Conservation (phyloP, 2,329 filamentous ascomycete species). For the Aspergillus arachidicola region DNA sequence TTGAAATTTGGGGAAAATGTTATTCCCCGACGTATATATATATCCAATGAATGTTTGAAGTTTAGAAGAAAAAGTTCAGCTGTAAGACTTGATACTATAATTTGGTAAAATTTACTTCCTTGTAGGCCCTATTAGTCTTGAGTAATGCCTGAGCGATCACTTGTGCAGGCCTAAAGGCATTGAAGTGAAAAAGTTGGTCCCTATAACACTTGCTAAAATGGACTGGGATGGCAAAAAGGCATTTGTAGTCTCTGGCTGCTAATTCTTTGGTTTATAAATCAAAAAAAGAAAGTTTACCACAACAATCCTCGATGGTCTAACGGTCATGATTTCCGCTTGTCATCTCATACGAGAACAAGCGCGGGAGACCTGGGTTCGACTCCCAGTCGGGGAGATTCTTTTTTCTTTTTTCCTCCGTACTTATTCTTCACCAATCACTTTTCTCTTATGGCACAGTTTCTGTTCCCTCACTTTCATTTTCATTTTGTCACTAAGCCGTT, state of each 20-base stretch:
- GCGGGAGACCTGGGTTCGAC: constrained; percentile 7
- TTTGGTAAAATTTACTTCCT: too few relatives aligned
- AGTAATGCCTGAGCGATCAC: neutral
- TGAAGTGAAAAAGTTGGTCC: neutral
- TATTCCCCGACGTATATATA: too few relatives aligned
- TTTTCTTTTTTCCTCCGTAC: neutral
- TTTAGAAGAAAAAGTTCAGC: too few relatives aligned
- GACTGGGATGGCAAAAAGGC: too few relatives aligned
- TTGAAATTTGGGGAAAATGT: too few relatives aligned
- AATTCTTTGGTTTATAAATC: neutral
- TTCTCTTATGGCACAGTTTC: too few relatives aligned
- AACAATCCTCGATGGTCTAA: constrained; percentile 25
- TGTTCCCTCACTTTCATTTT: too few relatives aligned
- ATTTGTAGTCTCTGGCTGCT: accelerated
- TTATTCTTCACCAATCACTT: too few relatives aligned
- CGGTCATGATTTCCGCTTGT: constrained; percentile 21
- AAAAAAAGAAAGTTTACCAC: accelerated
- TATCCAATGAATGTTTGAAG: too few relatives aligned
- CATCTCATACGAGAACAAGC: constrained; percentile 8
- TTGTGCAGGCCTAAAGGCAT: neutral
- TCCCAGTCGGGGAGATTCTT: constrained; percentile 3
- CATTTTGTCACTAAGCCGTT: neutral
- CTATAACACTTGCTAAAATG: too few relatives aligned
- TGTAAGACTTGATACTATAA: too few relatives aligned
- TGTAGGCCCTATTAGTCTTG: too few relatives aligned